These are phyloP conservation scores for Lobosporangium transversale DNA, from an alignment of 192 early-diverging fungal genomes.

Conservation along the genomic window DNA sequence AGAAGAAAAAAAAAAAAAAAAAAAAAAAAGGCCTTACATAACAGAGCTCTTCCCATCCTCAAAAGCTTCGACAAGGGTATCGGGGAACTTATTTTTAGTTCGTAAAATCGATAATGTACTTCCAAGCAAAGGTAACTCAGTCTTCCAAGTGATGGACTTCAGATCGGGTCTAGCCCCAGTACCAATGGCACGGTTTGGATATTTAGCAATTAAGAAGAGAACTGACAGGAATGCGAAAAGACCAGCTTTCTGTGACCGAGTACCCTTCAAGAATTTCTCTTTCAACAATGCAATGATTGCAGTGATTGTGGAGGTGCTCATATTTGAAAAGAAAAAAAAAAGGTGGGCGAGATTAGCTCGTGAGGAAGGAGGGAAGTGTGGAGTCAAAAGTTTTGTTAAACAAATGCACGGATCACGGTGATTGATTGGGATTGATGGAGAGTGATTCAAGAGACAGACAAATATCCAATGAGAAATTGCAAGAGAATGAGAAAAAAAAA, in stretches of 20 bases:
- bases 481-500: too few species aligned
- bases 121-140: slow-evolving; percentile 44
- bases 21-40: slow-evolving; percentile 16
- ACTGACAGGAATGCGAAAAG: slow-evolving; percentile 29
- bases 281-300: slow-evolving; percentile 27
- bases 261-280: slow-evolving; percentile 28
- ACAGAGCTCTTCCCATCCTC: not conserved
- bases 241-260: slow-evolving; percentile 25
- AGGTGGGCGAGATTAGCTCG: too few species aligned
- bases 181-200: slow-evolving; percentile 51
- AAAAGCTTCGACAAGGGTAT: slow-evolving; percentile 14
- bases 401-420: too few species aligned
- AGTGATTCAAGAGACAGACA: too few species aligned
- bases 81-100: slow-evolving; percentile 24
- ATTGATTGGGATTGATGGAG: too few species aligned
- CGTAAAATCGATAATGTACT: slow-evolving; percentile 23
- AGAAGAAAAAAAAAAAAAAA: not conserved
- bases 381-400: too few species aligned
- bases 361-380: too few species aligned
- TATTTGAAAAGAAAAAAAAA: too few species aligned
- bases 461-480: too few species aligned
- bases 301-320: slow-evolving; percentile 23
- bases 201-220: slow-evolving; percentile 30
- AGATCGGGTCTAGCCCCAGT: slow-evolving; percentile 46
- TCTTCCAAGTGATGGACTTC: slow-evolving; percentile 20